phyloP scores from a whole-genome alignment of 2,329 filamentous ascomycete genomes.

The Neurospora sp. region DNA sequence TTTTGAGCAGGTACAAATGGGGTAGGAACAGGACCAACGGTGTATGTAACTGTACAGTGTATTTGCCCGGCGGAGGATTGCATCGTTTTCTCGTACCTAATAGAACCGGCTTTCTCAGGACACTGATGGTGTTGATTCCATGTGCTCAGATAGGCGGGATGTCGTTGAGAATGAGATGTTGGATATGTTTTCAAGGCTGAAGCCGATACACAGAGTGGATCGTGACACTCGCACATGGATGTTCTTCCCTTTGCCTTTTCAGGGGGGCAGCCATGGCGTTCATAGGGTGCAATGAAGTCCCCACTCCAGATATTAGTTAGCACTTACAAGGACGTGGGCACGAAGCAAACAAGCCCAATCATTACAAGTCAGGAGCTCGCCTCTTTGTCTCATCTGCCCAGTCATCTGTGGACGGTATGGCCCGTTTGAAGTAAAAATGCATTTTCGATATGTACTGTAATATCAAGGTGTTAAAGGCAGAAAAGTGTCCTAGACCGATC shows the following conservation, averaged over 20 bases:
- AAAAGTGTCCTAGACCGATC: neutral
- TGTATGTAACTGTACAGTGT: neutral
- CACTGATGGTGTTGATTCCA: neutral
- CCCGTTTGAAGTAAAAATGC: neutral
- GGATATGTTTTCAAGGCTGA: neutral
- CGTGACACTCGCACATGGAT: neutral
- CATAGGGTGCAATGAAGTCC: neutral
- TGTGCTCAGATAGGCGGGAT: neutral
- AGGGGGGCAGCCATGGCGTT: neutral
- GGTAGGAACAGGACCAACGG: neutral
- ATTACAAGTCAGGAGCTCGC: neutral
- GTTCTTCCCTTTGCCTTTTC: neutral
- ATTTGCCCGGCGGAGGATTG: neutral
- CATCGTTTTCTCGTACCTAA: neutral
- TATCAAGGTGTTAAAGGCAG: neutral
- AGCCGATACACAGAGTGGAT: neutral
- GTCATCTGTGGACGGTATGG: neutral
- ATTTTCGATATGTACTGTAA: neutral
- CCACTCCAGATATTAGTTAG: neutral
- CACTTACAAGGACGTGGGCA: neutral
- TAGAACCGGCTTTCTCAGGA: neutral
- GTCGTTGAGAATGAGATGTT: neutral
- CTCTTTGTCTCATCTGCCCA: neutral
- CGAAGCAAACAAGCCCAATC: neutral
- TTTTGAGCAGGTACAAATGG: neutral